phyloP scores from a whole-genome alignment of 2,329 filamentous ascomycete species.

The Cordyceps javanica region DNA sequence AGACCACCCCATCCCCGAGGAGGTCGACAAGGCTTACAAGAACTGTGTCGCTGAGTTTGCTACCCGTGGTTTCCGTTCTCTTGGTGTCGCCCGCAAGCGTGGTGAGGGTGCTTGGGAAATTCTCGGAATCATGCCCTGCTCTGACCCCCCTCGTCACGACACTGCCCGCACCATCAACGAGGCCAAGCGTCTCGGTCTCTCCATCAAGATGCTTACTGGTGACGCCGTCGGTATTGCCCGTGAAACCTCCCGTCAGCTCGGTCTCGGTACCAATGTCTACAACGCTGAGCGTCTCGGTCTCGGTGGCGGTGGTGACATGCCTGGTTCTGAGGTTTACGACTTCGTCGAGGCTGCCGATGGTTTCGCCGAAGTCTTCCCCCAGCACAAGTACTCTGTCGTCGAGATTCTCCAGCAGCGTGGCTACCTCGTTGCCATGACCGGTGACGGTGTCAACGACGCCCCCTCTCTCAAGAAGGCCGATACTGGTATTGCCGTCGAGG shows the following conservation, averaged over 20 bases:
- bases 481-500: slow-evolving; percentile 91
- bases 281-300: slow-evolving; percentile 89
- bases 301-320: slow-evolving; percentile 85
- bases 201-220: slow-evolving; percentile 95
- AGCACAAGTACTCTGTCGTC: slow-evolving; percentile 93
- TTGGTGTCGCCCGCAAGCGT: slow-evolving; percentile 87
- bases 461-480: slow-evolving; percentile 93
- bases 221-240: slow-evolving; percentile 89
- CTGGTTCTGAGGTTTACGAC: slow-evolving; percentile 88
- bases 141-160: slow-evolving; percentile 84
- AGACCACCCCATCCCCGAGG: slow-evolving; percentile 71
- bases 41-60: slow-evolving; percentile 90
- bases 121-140: slow-evolving; percentile 91
- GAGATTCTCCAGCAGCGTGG: slow-evolving; percentile 91
- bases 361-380: slow-evolving; percentile 90
- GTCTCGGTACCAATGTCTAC: slow-evolving; percentile 89
- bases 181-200: slow-evolving; percentile 79
- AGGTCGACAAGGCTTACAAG: slow-evolving; percentile 78
- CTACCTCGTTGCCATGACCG: slow-evolving; percentile 92
- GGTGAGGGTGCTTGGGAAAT: slow-evolving; percentile 80
- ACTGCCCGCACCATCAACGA: slow-evolving; percentile 87
- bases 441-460: slow-evolving; percentile 92
- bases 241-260: slow-evolving; percentile 85
- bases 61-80: slow-evolving; percentile 86
- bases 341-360: slow-evolving; percentile 93